Conservation (phyloP, 1,284 basidiomycete genomes). For the Cutaneotrichosporon cutaneum region DNA sequence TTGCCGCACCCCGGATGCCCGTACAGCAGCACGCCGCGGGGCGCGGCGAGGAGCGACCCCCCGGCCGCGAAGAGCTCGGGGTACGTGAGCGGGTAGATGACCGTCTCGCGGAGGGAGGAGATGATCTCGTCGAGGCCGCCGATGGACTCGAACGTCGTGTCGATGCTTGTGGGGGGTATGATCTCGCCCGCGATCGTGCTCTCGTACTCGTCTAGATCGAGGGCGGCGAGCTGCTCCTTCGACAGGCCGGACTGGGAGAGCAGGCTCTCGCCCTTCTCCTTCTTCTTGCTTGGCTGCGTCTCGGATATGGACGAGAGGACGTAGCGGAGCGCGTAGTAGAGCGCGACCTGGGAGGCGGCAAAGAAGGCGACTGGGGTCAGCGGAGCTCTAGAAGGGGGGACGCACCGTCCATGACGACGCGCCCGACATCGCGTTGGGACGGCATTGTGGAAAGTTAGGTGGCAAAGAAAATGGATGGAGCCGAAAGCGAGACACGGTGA, state of each 20-base stretch:
- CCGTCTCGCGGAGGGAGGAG: slow-evolving; percentile 84
- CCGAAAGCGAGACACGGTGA: no score
- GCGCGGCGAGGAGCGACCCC: slow-evolving; percentile 59
- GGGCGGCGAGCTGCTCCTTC: slow-evolving; percentile 53
- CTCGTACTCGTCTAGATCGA: slow-evolving; percentile 58
- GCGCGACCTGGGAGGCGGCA: slow-evolving; percentile 58
- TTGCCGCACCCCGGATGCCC: slow-evolving; percentile 93
- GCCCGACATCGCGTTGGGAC: slow-evolving; percentile 45
- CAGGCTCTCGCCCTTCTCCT: slow-evolving; percentile 47
- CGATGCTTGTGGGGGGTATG: slow-evolving; percentile 56
- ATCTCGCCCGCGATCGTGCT: slow-evolving; percentile 59
- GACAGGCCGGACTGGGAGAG: slow-evolving; percentile 44
- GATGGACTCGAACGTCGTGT: slow-evolving; percentile 58
- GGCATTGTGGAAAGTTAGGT: slow-evolving; percentile 32
- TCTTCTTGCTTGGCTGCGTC: slow-evolving; percentile 41
- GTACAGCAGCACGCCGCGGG: slow-evolving; percentile 72
- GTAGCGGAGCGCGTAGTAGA: slow-evolving; percentile 52
- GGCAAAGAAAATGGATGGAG: not conserved
- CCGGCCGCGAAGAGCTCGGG: slow-evolving; percentile 82
- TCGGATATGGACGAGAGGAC: slow-evolving; percentile 48
- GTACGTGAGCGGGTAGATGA: slow-evolving; percentile 93
- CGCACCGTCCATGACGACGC: slow-evolving; percentile 55
- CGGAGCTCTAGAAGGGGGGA: not conserved
- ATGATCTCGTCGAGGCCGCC: slow-evolving; percentile 96
- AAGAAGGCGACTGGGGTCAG: slow-evolving; percentile 60